Conservation (phyloP, 2,329 filamentous ascomycete genomes). For the Botrytis fabae region DNA sequence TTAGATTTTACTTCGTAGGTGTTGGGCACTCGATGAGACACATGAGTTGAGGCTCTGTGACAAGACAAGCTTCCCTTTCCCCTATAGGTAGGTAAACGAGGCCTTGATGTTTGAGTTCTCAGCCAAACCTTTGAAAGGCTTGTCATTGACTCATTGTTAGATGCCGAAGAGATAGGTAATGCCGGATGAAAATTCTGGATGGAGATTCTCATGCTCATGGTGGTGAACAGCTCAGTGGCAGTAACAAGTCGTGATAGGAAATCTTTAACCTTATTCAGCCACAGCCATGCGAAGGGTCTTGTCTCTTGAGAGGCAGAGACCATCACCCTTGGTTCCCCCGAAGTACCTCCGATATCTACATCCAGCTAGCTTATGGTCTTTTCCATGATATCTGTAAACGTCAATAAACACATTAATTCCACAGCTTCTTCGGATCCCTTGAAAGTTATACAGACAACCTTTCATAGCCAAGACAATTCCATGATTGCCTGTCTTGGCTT, state of each 20-base stretch:
- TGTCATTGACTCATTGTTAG: neutral
- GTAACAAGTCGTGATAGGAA: neutral
- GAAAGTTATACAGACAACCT: neutral
- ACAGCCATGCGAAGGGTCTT: neutral
- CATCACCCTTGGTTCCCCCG: neutral
- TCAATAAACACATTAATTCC: neutral
- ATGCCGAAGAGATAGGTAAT: neutral
- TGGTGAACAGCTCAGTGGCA: neutral
- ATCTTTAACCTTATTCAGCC: neutral
- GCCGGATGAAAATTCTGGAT: neutral
- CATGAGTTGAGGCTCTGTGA: conserved; percentile 14
- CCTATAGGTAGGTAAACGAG: conserved; percentile 5
- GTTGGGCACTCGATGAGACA: neutral
- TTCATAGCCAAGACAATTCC: neutral
- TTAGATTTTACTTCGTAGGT: conserved; percentile 1
- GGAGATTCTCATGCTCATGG: neutral
- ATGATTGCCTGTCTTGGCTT: neutral
- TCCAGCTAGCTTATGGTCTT: neutral
- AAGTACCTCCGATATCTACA: neutral
- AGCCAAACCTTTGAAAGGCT: neutral
- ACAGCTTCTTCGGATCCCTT: neutral
- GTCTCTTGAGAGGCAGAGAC: neutral
- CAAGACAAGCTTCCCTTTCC: neutral
- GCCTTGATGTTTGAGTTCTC: neutral
- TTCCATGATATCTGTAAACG: neutral